Base-by-base conservation (phyloP, 208 protist genomes). In the Polymyxa betae region DNA sequence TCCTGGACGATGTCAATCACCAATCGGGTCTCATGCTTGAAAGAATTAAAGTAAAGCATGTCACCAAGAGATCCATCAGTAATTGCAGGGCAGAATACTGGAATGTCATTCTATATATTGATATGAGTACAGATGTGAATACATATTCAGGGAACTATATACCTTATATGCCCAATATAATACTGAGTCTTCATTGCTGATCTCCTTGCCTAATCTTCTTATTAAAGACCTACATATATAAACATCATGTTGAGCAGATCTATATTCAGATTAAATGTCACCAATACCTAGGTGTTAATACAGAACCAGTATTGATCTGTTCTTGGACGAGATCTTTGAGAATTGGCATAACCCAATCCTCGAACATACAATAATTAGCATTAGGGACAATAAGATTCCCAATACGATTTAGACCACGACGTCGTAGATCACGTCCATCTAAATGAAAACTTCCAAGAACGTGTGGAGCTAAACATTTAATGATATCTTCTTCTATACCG, bases 41-140 rank as follows among this genome's bases (percentile, higher is more conserved):
- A 99, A 32, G 97, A 98, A 94, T 99, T 98, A 93, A 99, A 99
- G 94, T 98, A 99, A 68, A 99, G 96, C 98, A 99, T 99, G 93
- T 99, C 99, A 35, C 99, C 98, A 89, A 99, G 97, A 0, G 97
- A 98, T 10, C 98, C 98, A 90, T 99, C 98, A 38, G 98, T 99
- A 10, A 99, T 64, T 0, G 98, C 98, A 10, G 98, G 98, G 46
- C 96, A 99, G 94, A 98, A 99, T 32, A 99, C 95, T 20, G 98
- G 98, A 89, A 99, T 99, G 82, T 97, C 92, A 93, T 99, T 99
- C 90, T 94, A n/a, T 0, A 44, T 92, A 92, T 0, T 35, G 20
- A 32, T n/a, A 35, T 90, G 66, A 52, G 54, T 35, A 52, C 41
- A 0, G 29, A 66, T 20, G 49, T 24, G 49, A 60, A 5, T 29